phyloP scores from a whole-genome alignment of 352 stramenopile species.

The Phytophthora cryptogea region DNA sequence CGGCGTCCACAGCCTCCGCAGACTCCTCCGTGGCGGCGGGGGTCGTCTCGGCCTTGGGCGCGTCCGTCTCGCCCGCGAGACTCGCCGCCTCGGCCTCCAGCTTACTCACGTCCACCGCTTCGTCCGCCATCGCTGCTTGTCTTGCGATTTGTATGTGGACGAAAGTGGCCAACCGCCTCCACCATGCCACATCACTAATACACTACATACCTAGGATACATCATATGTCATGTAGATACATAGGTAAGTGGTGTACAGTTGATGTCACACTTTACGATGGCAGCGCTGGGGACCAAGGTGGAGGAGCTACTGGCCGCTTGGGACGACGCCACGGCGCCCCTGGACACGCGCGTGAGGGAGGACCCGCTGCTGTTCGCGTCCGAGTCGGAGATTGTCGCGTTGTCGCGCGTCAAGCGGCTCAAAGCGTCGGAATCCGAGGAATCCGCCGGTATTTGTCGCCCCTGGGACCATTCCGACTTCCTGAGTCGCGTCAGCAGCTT shows the following conservation, averaged over 20 bases:
- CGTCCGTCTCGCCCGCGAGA: constrained; percentile 32
- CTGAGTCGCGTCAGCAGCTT: constrained; percentile 57
- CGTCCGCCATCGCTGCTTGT: constrained; percentile 37
- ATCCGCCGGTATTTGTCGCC: constrained; percentile 27
- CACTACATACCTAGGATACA: background rate
- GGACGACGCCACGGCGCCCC: constrained; percentile 37
- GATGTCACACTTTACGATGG: constrained; percentile 8
- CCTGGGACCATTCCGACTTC: constrained; percentile 60
- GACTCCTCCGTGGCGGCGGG: constrained; percentile 27
- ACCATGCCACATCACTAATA: background rate
- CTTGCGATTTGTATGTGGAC: constrained; percentile 32
- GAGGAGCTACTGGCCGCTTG: constrained; percentile 35
- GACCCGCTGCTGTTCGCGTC: constrained; percentile 26
- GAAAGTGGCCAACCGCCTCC: background rate
- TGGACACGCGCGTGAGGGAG: constrained; percentile 34
- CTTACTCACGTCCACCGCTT: constrained; percentile 56
- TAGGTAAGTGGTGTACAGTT: background rate
- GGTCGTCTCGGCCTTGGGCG: constrained; percentile 15
- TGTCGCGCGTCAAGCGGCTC: constrained; percentile 2
- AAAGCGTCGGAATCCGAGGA: background rate
- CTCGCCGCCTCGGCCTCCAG: constrained; percentile 54
- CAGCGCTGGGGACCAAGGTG: constrained; percentile 15
- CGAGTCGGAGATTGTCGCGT: constrained; percentile 1
- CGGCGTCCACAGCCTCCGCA: constrained; percentile 53
- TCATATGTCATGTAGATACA: background rate